These are phyloP conservation scores for Exobasidium rhododendri DNA, from an alignment of 1,284 basidiomycete species.

Conservation along the genomic window DNA sequence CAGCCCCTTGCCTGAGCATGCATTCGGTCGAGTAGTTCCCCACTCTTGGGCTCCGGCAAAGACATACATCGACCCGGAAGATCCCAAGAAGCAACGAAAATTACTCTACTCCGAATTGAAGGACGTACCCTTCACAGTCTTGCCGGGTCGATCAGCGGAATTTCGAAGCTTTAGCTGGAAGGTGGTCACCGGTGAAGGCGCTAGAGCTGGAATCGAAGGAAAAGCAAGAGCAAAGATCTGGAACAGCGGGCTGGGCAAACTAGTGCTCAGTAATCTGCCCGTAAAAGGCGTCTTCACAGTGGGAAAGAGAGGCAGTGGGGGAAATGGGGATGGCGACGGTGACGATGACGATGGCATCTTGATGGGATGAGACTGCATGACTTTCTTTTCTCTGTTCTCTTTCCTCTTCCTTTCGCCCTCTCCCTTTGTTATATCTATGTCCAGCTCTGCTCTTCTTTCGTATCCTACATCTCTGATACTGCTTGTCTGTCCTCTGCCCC, in stretches of 20 bases:
- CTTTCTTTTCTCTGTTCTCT: neutral
- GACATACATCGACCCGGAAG: slow-evolving; percentile 34
- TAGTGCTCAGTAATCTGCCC: slow-evolving; percentile 38
- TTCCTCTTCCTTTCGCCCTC: neutral
- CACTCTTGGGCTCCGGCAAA: slow-evolving; percentile 40
- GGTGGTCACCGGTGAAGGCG: slow-evolving; percentile 43
- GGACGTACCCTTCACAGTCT: slow-evolving; percentile 44
- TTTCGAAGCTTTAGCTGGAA: slow-evolving; percentile 48
- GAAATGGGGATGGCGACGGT: slow-evolving; percentile 2
- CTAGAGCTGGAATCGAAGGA: slow-evolving; percentile 44
- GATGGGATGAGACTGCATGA: too few species aligned
- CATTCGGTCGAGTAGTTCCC: slow-evolving; percentile 43
- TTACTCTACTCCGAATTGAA: slow-evolving; percentile 37
- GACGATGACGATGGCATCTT: slow-evolving; percentile 8
- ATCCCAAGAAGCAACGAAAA: slow-evolving; percentile 36
- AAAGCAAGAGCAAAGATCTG: slow-evolving; percentile 42
- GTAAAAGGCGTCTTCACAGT: slow-evolving; percentile 47
- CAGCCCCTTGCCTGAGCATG: slow-evolving; percentile 37
- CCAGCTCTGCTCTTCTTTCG: too few species aligned
- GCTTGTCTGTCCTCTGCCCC: too few species aligned
- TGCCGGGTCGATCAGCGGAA: slow-evolving; percentile 30
- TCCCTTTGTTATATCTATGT: too few species aligned
- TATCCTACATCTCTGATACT: too few species aligned
- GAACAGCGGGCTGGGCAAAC: slow-evolving; percentile 41
- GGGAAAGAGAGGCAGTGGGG: slow-evolving; percentile 17